Conservation (phyloP, 2,329 filamentous ascomycete genomes). For the Pseudocercospora vitis region DNA sequence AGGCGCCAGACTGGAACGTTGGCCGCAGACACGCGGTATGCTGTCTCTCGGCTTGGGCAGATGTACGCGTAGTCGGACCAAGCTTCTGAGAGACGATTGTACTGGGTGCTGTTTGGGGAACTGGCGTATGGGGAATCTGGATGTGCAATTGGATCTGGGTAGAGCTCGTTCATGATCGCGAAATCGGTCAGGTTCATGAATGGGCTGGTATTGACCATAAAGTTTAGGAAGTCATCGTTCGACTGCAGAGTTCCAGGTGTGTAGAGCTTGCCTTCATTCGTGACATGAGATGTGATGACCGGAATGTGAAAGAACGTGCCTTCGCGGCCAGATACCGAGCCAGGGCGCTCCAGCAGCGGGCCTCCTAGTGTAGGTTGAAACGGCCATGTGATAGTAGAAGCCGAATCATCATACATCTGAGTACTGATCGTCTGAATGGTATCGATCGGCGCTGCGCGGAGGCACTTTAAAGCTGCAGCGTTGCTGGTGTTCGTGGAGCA, state of each 20-base stretch:
- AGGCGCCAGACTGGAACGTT: conserved; percentile 18
- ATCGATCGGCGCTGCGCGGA: conserved; percentile 17
- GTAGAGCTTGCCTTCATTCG: conserved; percentile 68
- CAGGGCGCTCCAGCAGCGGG: conserved; percentile 10
- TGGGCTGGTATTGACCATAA: conserved; percentile 65
- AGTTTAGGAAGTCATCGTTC: conserved; percentile 56
- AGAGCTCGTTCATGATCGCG: conserved; percentile 56
- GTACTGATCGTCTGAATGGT: conserved; percentile 16
- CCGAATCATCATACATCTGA: conserved; percentile 18
- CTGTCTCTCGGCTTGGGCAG: conserved; percentile 62
- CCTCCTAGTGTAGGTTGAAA: conserved; percentile 19
- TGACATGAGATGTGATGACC: conserved; percentile 68
- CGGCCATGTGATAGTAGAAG: conserved; percentile 15
- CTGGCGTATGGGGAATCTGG: conserved; percentile 44
- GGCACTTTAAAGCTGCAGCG: conserved; percentile 14
- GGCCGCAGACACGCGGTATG: conserved; percentile 41
- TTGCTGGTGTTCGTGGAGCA: conserved; percentile 16
- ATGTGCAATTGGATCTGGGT: conserved; percentile 57
- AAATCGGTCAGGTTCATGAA: conserved; percentile 55
- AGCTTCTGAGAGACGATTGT: conserved; percentile 58
- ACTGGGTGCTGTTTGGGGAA: conserved; percentile 46
- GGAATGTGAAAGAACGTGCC: conserved; percentile 57
- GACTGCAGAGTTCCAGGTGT: conserved; percentile 53
- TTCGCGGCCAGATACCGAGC: conserved; percentile 55
- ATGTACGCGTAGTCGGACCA: conserved; percentile 67